These are phyloP conservation scores for Sanghuangporus baumii DNA, from an alignment of 1,284 basidiomycete species.

Conservation along the genomic window DNA sequence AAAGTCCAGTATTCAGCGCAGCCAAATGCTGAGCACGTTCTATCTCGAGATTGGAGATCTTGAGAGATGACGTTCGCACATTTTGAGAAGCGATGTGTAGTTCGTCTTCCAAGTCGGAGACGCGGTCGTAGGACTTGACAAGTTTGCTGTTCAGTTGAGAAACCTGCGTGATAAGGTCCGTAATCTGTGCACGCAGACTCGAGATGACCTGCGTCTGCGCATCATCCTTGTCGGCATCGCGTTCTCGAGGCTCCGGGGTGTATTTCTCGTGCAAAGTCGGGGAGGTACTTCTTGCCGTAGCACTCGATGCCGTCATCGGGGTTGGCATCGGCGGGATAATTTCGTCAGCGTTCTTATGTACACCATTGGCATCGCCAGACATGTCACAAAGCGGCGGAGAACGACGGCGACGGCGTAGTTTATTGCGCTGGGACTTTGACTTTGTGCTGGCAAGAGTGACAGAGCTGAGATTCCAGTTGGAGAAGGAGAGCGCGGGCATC, in stretches of 20 bases:
- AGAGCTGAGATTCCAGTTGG: constrained; percentile 8
- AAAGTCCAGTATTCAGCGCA: constrained; percentile 79
- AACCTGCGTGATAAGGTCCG: constrained; percentile 86
- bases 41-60: constrained; percentile 66
- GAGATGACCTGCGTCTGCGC: constrained; percentile 73
- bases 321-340: neutral
- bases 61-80: constrained; percentile 51
- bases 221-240: constrained; percentile 30
- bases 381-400: constrained; percentile 11
- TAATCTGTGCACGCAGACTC: constrained; percentile 75
- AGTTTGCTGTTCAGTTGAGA: constrained; percentile 89
- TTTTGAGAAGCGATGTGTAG: constrained; percentile 63
- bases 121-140: constrained; percentile 85
- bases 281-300: constrained; percentile 8
- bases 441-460: constrained; percentile 14
- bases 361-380: constrained; percentile 12
- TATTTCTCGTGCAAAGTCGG: constrained; percentile 10
- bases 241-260: neutral
- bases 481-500: constrained; percentile 4
- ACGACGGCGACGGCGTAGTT: constrained; percentile 15
- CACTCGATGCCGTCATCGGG: neutral
- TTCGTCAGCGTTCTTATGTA: neutral
- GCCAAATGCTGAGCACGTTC: constrained; percentile 75
- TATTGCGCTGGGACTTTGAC: constrained; percentile 14
- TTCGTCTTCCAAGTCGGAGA: constrained; percentile 91